phyloP scores from a whole-genome alignment of 768 basidiomycete species.

The Hysterangium stoloniferum region DNA sequence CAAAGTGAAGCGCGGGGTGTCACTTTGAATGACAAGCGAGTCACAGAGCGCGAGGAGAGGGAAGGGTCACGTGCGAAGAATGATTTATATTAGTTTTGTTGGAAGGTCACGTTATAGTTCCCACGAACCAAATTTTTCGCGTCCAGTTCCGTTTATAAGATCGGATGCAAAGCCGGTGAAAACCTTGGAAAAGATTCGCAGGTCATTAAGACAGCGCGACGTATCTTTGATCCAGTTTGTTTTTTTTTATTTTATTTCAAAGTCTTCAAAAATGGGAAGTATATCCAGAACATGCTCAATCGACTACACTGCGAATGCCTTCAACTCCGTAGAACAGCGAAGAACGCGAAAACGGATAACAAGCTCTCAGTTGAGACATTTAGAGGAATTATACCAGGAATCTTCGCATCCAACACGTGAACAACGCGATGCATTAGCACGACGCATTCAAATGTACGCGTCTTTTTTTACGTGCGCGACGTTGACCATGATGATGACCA shows the following conservation, averaged over 20 bases:
- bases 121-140: conserved; percentile 8
- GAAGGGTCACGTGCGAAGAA: conserved; percentile 8
- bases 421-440: conserved; percentile 58
- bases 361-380: conserved; percentile 58
- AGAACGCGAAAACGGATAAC: conserved; percentile 68
- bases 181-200: too few relatives aligned
- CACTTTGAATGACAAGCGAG: background rate
- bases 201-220: too few relatives aligned
- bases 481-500: background rate
- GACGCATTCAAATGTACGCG: conserved; percentile 55
- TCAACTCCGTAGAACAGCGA: conserved; percentile 27
- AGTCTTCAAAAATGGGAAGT: too few relatives aligned
- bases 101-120: background rate
- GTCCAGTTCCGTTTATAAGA: too few relatives aligned
- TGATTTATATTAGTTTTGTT: too few relatives aligned
- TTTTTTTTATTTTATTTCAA: too few relatives aligned
- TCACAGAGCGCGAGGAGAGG: background rate
- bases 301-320: conserved; percentile 25
- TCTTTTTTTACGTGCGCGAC: conserved; percentile 12
- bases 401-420: conserved; percentile 70
- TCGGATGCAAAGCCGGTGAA: too few relatives aligned
- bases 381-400: conserved; percentile 66
- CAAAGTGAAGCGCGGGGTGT: too few relatives aligned
- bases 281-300: conserved; percentile 49
- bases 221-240: too few relatives aligned